Evolutionary conservation across 2,329 filamentous ascomycete species (phyloP), one percentile per base, ranked within the genome.

Genomic region (Aaosphaeria arxii): DNA sequence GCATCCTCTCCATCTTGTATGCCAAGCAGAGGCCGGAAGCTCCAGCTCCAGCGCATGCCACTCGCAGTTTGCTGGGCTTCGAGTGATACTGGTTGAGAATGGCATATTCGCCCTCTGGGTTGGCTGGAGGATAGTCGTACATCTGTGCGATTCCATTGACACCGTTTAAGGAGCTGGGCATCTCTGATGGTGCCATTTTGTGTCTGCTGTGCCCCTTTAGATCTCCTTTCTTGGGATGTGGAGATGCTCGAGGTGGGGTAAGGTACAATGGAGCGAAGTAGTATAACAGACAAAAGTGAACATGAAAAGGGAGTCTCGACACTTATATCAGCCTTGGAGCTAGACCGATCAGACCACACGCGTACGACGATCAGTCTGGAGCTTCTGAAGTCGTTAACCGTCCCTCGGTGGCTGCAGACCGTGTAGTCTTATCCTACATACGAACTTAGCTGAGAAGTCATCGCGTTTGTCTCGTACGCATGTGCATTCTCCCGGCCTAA

Each of bases 1-100:
- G 48, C 60, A 64, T 63, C 52, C 52, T 59, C 48, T 64, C 60
- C 62, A 67, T 67, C 49, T 67, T 67, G 55, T 66, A 67, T 11
- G 62, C 62, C 30, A 66, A 36, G 42, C 61, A 66, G 7, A 66
- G 55, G 31, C 63, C 62, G 5, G 62, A 64, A 11, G 63, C 62
- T 5, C 63, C 62, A 24, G 63, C 62, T 31, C 63, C 62, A 24
- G 52, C 54, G 47, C 62, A 63, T 39, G 59, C 62, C 30, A 66
- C 62, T 35, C 63, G 59, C 33, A 67, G 41, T 35, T 64, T 66
- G 30, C 47, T 46, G 5, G 63, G 64, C 46, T 65, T 65, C 0
- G 63, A 67, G 46, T 68, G 66, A 31, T 65, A 69, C 47, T 67
- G 64, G 30, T 66, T 45, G 1, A 69, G 54, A 6, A 68, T 48